A percentile compares a stretch with the other conserved stretches of the same genome.
Conservation (phyloP, 2,329 filamentous ascomycete species). For the Hymenoscyphus linearis region DNA sequence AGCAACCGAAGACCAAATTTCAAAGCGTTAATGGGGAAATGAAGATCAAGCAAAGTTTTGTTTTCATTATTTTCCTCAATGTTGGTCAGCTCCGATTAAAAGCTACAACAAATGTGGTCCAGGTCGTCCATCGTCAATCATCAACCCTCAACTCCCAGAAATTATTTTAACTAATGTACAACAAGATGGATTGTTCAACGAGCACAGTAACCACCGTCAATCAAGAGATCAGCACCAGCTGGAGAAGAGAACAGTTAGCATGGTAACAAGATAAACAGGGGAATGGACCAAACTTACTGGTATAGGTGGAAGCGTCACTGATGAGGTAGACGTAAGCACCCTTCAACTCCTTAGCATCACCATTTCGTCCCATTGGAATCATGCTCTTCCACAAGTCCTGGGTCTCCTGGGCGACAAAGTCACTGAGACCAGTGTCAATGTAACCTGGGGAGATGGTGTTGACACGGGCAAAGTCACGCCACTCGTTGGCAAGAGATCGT, state of each 20-base stretch:
- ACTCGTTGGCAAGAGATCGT: conserved; percentile 39
- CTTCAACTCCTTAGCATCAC: conserved; percentile 58
- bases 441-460: conserved; percentile 64
- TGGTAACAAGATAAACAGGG: neutral
- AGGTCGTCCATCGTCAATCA: neutral
- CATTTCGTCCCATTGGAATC: conserved; percentile 54
- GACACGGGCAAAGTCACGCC: conserved; percentile 62
- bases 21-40: neutral
- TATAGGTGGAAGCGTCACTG: conserved; percentile 42
- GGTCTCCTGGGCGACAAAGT: conserved; percentile 55
- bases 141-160: neutral
- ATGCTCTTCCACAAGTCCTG: conserved; percentile 54
- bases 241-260: neutral
- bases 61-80: neutral
- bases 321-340: conserved; percentile 48
- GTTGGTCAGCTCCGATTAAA: neutral
- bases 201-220: conserved; percentile 42
- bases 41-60: neutral
- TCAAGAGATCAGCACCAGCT: conserved; percentile 42
- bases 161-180: neutral
- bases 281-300: conserved; percentile 24
- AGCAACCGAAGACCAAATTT: neutral
- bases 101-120: neutral
- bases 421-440: conserved; percentile 58
- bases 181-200: conserved; percentile 1